Base-by-base conservation (phyloP, 2,329 filamentous ascomycete genomes). In the Fusarium staphyleae region DNA sequence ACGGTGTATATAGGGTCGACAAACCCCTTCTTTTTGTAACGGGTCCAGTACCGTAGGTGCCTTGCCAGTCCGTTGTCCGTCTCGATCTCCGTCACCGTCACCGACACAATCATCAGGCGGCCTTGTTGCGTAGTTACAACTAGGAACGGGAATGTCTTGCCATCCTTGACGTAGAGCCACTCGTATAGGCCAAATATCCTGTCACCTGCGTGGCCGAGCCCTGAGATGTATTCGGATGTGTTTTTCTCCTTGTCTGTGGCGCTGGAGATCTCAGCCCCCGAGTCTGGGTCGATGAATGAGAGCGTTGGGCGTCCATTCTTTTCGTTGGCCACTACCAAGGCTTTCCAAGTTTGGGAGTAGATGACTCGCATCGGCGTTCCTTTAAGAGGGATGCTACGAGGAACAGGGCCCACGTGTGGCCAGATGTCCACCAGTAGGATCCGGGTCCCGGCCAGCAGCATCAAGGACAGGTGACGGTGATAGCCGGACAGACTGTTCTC, bases 121-220 rank as follows among this genome's bases (percentile, higher is more conserved):
- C 85, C 85, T 9, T 74, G 72, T 26, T 76, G 77, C 0, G 83
- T 84, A 4, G 82, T 78, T 10, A 89, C 79, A 12, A 90, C 77
- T 26, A 91, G 76, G 66, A 86, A 88, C 2, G 82, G 78, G 70
- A 87, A 88, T 0, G 73, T 78, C 48, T 81, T 83, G n/a, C 76
- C 77, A 30, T 83, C 78, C 48, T 83, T 82, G 26, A 76, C 72
- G 56, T 83, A 85, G 5, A 77, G 69, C 89, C 89, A 92, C 55
- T 90, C 85, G 1, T 81, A 70, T 7, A 92, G 70, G 1, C 82
- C 78, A 35, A 83, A 77, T 2, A 92, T 81, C 32, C 78, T 78
- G 57, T 89, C 86, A 1, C 81, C 81, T 1, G 72, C 58, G 36
- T 82, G 78, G 1, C 82, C 83, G 13, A 91, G 74, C 3, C 81